These are phyloP conservation scores for Rhizopus sp. DNA, from an alignment of 371 early-diverging fungal genomes.

Conservation along the genomic window DNA sequence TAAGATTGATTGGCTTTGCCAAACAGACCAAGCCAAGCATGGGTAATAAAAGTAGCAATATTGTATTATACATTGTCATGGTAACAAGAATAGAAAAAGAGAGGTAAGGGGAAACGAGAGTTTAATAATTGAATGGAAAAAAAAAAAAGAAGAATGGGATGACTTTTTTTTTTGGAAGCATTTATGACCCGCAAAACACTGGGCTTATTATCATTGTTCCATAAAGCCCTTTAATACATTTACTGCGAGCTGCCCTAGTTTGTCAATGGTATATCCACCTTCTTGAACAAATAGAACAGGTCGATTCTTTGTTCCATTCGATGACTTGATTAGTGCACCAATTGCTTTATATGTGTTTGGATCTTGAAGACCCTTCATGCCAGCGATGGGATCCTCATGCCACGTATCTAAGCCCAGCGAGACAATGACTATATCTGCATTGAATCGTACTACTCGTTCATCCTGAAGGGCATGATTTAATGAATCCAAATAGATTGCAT, in stretches of 20 bases:
- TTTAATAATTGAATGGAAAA: background rate
- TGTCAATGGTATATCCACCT: conserved; percentile 68
- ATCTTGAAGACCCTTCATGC: conserved; percentile 44
- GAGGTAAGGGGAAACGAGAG: background rate
- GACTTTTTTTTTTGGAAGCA: background rate
- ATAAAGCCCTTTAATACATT: conserved; percentile 59
- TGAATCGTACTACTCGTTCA: conserved; percentile 33
- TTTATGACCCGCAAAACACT: background rate
- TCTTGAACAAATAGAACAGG: conserved; percentile 76
- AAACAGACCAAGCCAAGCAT: background rate
- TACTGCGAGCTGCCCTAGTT: conserved; percentile 60
- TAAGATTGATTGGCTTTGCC: conserved; percentile 2
- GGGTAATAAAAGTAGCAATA: background rate
- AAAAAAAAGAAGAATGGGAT: background rate
- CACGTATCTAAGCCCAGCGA: conserved; percentile 65
- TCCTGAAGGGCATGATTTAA: conserved; percentile 31
- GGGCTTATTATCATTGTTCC: conserved; percentile 2
- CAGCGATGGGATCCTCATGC: conserved; percentile 72
- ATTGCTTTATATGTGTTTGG: conserved; percentile 54
- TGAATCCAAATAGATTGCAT: conserved; percentile 48
- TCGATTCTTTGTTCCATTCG: conserved; percentile 25
- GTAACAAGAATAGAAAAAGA: background rate
- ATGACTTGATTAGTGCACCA: conserved; percentile 44
- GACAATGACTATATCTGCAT: conserved; percentile 53
- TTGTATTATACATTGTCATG: background rate